phyloP scores from a whole-genome alignment of 2,329 filamentous ascomycete genomes.

The Aspergillus calidoustus region DNA sequence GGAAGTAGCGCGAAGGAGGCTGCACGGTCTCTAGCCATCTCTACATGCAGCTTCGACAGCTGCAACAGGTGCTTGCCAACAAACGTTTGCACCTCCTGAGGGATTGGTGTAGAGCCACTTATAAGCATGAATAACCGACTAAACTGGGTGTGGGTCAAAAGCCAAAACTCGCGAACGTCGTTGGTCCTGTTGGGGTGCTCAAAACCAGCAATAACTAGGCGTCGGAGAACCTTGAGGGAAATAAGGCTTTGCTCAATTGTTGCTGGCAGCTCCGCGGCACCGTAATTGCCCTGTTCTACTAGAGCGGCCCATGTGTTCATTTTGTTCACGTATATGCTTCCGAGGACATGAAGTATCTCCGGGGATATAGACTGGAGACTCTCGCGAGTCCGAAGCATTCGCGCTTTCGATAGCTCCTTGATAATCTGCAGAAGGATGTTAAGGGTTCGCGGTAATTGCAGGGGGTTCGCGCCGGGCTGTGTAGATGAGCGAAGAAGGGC shows the following conservation, averaged over 20 bases:
- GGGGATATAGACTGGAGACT: constrained; percentile 78
- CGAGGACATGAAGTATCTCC: constrained; percentile 80
- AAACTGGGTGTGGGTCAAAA: constrained; percentile 75
- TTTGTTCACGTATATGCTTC: constrained; percentile 76
- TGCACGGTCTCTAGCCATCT: constrained; percentile 79
- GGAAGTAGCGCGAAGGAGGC: constrained; percentile 83
- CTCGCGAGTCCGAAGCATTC: constrained; percentile 74
- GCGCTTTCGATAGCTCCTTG: constrained; percentile 85
- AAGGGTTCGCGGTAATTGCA: constrained; percentile 73
- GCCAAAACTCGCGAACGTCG: constrained; percentile 80
- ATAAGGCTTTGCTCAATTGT: constrained; percentile 77
- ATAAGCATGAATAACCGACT: constrained; percentile 73
- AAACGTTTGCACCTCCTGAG: constrained; percentile 59
- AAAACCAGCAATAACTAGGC: constrained; percentile 79
- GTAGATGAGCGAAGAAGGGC: constrained; percentile 64
- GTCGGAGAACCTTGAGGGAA: constrained; percentile 77
- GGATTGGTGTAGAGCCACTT: constrained; percentile 60
- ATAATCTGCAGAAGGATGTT: constrained; percentile 81
- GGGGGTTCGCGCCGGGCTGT: constrained; percentile 59
- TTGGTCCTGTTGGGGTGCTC: constrained; percentile 80
- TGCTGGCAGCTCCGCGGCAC: constrained; percentile 63
- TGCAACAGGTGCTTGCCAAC: constrained; percentile 89
- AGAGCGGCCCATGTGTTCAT: constrained; percentile 70
- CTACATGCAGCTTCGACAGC: constrained; percentile 87
- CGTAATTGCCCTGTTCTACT: constrained; percentile 61